These are phyloP conservation scores for Pseudocercospora crystallina DNA, from an alignment of 2,329 filamentous ascomycete genomes.

Conservation along the genomic window DNA sequence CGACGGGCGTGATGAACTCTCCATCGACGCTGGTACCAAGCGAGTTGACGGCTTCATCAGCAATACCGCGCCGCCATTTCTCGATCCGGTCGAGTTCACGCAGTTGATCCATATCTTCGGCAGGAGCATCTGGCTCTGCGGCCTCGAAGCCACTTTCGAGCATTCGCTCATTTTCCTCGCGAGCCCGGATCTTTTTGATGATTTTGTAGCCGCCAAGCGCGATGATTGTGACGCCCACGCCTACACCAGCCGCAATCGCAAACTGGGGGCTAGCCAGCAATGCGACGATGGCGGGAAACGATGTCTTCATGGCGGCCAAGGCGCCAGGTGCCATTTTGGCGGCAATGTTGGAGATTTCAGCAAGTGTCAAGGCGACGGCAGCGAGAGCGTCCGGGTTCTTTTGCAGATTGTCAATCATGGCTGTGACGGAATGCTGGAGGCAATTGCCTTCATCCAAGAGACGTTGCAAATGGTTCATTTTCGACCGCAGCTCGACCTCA, in stretches of 20 bases:
- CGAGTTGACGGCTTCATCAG: constrained; percentile 55
- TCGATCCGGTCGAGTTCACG: constrained; percentile 60
- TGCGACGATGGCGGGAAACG: constrained; percentile 81
- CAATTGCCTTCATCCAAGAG: constrained; percentile 87
- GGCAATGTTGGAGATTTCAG: constrained; percentile 81
- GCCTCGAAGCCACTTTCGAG: constrained; percentile 11
- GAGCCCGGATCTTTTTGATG: constrained; percentile 73
- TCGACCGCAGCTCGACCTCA: constrained; percentile 28
- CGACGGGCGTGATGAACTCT: constrained; percentile 63
- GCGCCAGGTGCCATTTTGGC: constrained; percentile 83
- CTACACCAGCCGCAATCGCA: constrained; percentile 84
- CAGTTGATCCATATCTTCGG: constrained; percentile 55
- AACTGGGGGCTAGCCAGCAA: constrained; percentile 90
- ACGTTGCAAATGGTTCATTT: constrained; percentile 72
- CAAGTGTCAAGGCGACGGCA: constrained; percentile 86
- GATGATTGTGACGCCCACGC: constrained; percentile 89
- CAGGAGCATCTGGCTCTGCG: constrained; percentile 17
- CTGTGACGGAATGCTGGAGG: constrained; percentile 76
- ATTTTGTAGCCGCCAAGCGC: constrained; percentile 98
- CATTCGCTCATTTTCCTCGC: constrained; percentile 33
- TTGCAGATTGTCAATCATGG: constrained; percentile 78
- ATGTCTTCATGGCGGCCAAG: constrained; percentile 71
- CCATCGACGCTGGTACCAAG: constrained; percentile 63
- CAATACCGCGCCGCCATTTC: constrained; percentile 63
- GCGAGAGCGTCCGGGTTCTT: constrained; percentile 88